These are phyloP conservation scores for Euphorbia peplus DNA, from an alignment of 345 rosid genomes.

Conservation along the genomic window DNA sequence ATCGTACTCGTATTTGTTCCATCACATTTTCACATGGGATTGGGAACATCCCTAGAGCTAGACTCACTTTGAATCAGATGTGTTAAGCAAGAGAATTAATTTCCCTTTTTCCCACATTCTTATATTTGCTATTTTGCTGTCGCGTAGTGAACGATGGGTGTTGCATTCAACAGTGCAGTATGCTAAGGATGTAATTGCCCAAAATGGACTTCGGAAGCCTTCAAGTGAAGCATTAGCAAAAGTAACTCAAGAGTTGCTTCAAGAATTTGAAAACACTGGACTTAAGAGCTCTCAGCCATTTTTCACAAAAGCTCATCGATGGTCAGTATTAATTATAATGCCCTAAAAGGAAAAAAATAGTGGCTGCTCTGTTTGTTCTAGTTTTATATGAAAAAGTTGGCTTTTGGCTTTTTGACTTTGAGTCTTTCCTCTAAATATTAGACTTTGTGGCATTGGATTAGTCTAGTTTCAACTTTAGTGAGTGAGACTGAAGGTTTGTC, in stretches of 20 bases:
- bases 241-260: constrained; percentile 64
- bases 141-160: constrained; percentile 73
- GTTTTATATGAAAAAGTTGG: background rate
- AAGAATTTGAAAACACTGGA: constrained; percentile 57
- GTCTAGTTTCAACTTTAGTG: background rate
- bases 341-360: background rate
- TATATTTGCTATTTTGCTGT: background rate
- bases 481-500: no score
- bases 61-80: no score
- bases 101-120: no score
- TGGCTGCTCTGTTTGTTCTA: background rate
- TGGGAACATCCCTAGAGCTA: no score
- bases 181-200: constrained; percentile 51
- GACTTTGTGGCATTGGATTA: background rate
- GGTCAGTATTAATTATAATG: constrained; percentile 37
- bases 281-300: constrained; percentile 52
- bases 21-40: no score
- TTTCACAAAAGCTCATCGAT: constrained; percentile 84
- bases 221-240: constrained; percentile 46
- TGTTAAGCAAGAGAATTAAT: no score
- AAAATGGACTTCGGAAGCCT: constrained; percentile 60
- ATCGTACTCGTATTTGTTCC: no score
- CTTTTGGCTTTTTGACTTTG: background rate
- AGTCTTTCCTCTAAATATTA: background rate
- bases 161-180: constrained; percentile 68